Percentiles rank a stretch among this genome's conserved stretches.
These are phyloP conservation scores for Lactifluus hygrophoroides DNA, from an alignment of 768 basidiomycete genomes.

Conservation along the genomic window DNA sequence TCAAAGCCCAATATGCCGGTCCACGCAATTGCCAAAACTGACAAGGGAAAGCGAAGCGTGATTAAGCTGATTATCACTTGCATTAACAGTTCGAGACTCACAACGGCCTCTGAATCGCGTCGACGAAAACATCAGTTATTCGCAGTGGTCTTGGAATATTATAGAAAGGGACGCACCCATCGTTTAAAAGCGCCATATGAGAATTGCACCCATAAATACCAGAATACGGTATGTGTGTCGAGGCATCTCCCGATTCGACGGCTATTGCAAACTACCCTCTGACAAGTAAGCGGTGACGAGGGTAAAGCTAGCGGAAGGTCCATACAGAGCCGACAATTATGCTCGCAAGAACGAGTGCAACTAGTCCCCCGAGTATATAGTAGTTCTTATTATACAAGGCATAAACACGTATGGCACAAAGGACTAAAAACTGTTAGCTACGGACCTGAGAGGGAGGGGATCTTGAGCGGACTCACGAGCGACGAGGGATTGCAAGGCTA, in stretches of 20 bases:
- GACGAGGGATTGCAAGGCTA: neutral
- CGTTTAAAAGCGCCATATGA: neutral
- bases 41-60: neutral
- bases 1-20: neutral
- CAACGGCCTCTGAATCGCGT: neutral
- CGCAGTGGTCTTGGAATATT: too few species aligned
- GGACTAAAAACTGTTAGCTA: neutral
- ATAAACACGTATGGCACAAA: neutral
- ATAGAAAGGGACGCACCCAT: neutral
- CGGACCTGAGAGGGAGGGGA: neutral
- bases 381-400: neutral
- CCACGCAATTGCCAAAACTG: constrained; percentile 3
- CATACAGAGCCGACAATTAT: neutral
- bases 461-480: neutral
- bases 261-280: neutral
- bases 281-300: neutral
- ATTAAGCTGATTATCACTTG: neutral
- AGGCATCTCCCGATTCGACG: neutral
- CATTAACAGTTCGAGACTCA: neutral
- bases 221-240: too few species aligned
- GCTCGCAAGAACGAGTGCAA: neutral
- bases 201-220: neutral
- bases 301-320: neutral
- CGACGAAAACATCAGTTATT: neutral
- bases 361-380: neutral